phyloP scores from a whole-genome alignment of 805 yeast species.

The Myxozyma mucilagina region DNA sequence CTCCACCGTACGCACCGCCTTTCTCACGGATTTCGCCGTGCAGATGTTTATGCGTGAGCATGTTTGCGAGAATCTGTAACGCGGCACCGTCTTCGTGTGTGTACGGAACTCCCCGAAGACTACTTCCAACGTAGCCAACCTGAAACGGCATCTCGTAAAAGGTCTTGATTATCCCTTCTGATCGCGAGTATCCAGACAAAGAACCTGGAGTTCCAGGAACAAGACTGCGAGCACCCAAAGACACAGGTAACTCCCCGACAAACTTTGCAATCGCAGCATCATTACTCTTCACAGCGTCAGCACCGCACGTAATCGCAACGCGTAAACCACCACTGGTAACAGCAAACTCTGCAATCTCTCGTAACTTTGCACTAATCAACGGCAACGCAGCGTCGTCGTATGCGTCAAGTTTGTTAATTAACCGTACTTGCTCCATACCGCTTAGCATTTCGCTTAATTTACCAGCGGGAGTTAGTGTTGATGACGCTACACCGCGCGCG shows the following conservation, averaged over 20 bases:
- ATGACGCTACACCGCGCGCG: conserved; percentile 67
- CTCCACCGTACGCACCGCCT: conserved; percentile 99
- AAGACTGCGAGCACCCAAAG: conserved; percentile 4
- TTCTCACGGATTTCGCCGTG: conserved; percentile 91
- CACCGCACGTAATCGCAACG: conserved; percentile 61
- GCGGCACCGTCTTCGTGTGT: conserved; percentile 76
- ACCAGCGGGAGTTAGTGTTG: conserved; percentile 61
- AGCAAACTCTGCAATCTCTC: conserved; percentile 36
- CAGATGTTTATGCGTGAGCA: conserved; percentile 76
- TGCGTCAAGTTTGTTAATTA: conserved; percentile 60
- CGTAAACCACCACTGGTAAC: conserved; percentile 39
- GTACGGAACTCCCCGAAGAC: conserved; percentile 66
- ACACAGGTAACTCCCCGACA: conserved; percentile 10
- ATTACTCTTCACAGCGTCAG: conserved; percentile 35
- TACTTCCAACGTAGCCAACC: conserved; percentile 76
- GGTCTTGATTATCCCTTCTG: conserved; percentile 33
- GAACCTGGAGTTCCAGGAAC: conserved; percentile 30
- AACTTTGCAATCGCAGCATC: conserved; percentile 17
- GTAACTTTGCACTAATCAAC: conserved; percentile 62
- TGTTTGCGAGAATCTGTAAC: conserved; percentile 75
- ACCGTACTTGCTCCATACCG: conserved; percentile 78
- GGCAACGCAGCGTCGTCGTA: conserved; percentile 54
- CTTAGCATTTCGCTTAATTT: conserved; percentile 61
- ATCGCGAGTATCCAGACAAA: conserved; percentile 7
- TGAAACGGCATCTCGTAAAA: conserved; percentile 79